phyloP scores from a whole-genome alignment of 208 protist genomes.

The Balamuthia mandrillaris region DNA sequence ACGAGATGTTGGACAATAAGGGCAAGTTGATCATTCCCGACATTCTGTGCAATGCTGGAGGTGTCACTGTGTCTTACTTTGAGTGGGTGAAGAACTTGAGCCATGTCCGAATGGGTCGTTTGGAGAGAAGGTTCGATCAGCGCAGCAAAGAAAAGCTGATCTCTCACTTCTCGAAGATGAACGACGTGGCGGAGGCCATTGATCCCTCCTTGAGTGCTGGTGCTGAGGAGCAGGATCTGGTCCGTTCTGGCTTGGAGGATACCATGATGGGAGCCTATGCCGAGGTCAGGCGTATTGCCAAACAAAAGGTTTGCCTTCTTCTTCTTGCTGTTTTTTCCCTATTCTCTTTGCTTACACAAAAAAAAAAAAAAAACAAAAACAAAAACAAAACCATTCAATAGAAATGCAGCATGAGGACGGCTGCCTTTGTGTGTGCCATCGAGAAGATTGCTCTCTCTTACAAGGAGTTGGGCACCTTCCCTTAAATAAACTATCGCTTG shows the following conservation, averaged over 20 bases:
- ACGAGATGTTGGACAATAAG: slow-evolving; percentile 56
- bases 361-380: too few relatives aligned
- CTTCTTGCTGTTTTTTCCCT: not conserved
- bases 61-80: slow-evolving; percentile 81
- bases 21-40: slow-evolving; percentile 78
- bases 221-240: not conserved
- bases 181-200: slow-evolving; percentile 33
- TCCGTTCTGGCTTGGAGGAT: slow-evolving; percentile 12
- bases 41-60: slow-evolving; percentile 78
- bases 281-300: not conserved
- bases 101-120: slow-evolving; percentile 78
- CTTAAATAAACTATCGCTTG: too few relatives aligned
- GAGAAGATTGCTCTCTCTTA: not conserved
- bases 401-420: slow-evolving; percentile 32
- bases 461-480: not conserved
- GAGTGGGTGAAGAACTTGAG: slow-evolving; percentile 85
- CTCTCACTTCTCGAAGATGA: slow-evolving; percentile 47
- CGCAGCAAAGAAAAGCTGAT: slow-evolving; percentile 64
- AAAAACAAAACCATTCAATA: not conserved
- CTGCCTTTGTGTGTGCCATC: slow-evolving; percentile 47
- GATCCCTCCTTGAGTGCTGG: slow-evolving; percentile 33
- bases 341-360: too few relatives aligned
- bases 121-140: slow-evolving; percentile 72
- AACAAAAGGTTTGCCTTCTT: not conserved
- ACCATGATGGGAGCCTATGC: slow-evolving; percentile 29